These are phyloP conservation scores for Schoenoplectus triqueter DNA, from an alignment of 202 grass and related monocot species.

Conservation along the genomic window DNA sequence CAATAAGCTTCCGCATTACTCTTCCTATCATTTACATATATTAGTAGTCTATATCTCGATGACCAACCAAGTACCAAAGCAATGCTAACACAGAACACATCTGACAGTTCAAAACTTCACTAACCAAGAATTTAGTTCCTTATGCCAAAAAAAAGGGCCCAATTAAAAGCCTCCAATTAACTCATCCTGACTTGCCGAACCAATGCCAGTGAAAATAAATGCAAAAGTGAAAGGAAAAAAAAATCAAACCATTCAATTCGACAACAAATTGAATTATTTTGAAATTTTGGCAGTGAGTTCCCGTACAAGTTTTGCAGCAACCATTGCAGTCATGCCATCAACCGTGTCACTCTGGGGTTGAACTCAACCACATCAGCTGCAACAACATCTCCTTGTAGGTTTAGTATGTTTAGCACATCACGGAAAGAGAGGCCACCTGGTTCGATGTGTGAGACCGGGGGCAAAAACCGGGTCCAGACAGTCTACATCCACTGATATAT, in stretches of 20 bases:
- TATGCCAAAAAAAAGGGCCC: conserved; percentile 1
- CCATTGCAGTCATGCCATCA: conserved; percentile 97
- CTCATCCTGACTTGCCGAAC: not conserved
- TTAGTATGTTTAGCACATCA: conserved; percentile 92
- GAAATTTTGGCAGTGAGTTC: conserved; percentile 96
- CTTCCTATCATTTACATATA: not conserved
- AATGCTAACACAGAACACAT: not conserved
- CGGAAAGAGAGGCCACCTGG: conserved; percentile 93
- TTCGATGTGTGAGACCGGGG: conserved; percentile 89
- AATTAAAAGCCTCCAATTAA: conserved; percentile 13
- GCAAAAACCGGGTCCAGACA: conserved; percentile 94
- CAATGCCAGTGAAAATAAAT: conserved; percentile 8
- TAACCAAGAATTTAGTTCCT: not conserved
- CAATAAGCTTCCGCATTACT: conserved; percentile 26
- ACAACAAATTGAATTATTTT: conserved; percentile 52
- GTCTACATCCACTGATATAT: conserved; percentile 85
- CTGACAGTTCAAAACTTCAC: conserved; percentile 3
- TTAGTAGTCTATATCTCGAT: not conserved
- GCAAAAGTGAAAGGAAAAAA: not conserved
- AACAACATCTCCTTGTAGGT: conserved; percentile 80
- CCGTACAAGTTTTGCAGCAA: conserved; percentile 86
- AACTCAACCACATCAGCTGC: conserved; percentile 95
- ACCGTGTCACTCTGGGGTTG: conserved; percentile 96
- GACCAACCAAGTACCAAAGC: conserved; percentile 12
- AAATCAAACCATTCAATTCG: conserved; percentile 3